A percentile compares a stretch with the other conserved stretches of the same genome.
Evolutionary conservation across 495 filamentous ascomycete species (phyloP).

Genomic region (Tetracladium setigerum): DNA sequence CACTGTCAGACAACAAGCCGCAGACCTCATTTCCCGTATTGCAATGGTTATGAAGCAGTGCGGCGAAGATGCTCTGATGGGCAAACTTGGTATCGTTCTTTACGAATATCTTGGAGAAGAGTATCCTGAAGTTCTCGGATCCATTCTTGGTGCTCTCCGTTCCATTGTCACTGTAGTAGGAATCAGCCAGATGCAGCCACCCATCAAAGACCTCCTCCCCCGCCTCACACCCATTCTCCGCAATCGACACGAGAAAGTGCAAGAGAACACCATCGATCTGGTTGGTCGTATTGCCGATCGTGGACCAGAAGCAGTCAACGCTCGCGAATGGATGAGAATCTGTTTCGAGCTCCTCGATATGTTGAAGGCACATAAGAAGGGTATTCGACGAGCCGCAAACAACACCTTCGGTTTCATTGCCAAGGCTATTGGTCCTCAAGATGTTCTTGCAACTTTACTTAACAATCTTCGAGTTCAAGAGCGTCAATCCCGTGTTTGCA

Average conservation of each 20-base stretch:
- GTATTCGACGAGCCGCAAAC: slow-evolving; percentile 96
- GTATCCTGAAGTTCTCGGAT: slow-evolving; percentile 96
- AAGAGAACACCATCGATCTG: slow-evolving; percentile 99
- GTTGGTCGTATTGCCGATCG: slow-evolving; percentile 98
- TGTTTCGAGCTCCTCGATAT: slow-evolving; percentile 99
- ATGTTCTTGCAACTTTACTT: slow-evolving; percentile 90
- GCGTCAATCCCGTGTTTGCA: slow-evolving; percentile 96
- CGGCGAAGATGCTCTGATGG: slow-evolving; percentile 90
- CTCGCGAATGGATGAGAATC: slow-evolving; percentile 99
- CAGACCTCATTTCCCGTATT: slow-evolving; percentile 92
- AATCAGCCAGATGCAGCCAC: slow-evolving; percentile 97
- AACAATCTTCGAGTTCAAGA: slow-evolving; percentile 97
- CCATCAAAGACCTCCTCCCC: slow-evolving; percentile 94
- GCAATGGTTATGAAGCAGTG: slow-evolving; percentile 99
- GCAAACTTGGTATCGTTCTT: slow-evolving; percentile 90
- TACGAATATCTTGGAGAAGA: slow-evolving; percentile 99
- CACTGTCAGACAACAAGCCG: slow-evolving; percentile 93
- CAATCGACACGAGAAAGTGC: slow-evolving; percentile 98
- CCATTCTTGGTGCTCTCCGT: slow-evolving; percentile 88
- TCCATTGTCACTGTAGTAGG: slow-evolving; percentile 98
- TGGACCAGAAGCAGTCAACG: slow-evolving; percentile 90
- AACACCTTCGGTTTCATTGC: slow-evolving; percentile 99
- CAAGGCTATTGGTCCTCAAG: slow-evolving; percentile 97
- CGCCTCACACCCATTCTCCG: slow-evolving; percentile 94
- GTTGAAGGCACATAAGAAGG: slow-evolving; percentile 99